Evolutionary conservation across 2,329 filamentous ascomycete species (phyloP).

Genomic region (Hymenoscyphus fructigenus): DNA sequence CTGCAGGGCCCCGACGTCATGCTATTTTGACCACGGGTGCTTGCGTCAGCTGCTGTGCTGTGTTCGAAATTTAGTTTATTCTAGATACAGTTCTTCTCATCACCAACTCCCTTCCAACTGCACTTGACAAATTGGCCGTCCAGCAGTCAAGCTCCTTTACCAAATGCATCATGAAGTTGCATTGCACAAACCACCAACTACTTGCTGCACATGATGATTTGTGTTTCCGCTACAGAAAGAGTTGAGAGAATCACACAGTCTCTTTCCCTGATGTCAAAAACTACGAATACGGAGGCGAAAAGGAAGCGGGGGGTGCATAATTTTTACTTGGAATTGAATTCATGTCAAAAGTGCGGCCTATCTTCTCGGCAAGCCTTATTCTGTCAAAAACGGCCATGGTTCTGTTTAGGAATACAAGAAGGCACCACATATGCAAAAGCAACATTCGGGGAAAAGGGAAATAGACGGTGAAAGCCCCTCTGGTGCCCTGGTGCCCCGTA

Average conservation of each 20-base stretch:
- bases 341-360: not conserved
- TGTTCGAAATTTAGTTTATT: constrained; percentile 18
- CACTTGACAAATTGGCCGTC: not conserved
- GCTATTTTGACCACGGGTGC: constrained; percentile 27
- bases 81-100: constrained; percentile 5
- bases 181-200: not conserved
- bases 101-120: not conserved
- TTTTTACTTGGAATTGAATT: not conserved
- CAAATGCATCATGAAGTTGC: not conserved
- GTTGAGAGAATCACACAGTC: not conserved
- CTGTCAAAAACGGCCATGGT: not conserved
- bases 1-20: constrained; percentile 34
- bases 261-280: not conserved
- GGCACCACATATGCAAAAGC: not conserved
- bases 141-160: not conserved
- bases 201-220: not conserved
- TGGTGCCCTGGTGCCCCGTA: not conserved
- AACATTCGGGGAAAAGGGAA: not conserved
- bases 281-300: not conserved
- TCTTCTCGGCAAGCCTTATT: not conserved
- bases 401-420: not conserved
- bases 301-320: not conserved
- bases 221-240: not conserved
- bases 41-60: constrained; percentile 31
- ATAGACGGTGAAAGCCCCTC: not conserved